Conservation (phyloP, 2,329 filamentous ascomycete species). For the Xylariaceae sp. region DNA sequence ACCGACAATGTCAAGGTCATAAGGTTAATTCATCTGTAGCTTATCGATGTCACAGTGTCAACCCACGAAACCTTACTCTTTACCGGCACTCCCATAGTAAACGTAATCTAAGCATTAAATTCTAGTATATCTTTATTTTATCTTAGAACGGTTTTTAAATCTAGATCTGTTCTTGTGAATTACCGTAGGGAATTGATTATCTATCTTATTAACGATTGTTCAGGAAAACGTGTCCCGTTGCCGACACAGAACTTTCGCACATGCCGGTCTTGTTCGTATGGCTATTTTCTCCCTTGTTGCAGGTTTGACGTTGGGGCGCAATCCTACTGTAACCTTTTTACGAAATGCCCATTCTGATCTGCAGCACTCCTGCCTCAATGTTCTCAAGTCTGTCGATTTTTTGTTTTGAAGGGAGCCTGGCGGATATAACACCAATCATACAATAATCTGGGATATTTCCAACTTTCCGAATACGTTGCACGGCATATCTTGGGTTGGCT, state of each 20-base stretch:
- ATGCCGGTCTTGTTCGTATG: neutral
- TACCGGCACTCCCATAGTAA: neutral
- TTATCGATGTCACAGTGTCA: neutral
- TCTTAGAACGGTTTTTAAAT: neutral
- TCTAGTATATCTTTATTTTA: neutral
- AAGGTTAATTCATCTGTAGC: too few species aligned
- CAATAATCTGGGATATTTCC: too few species aligned
- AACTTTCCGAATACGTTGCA: neutral
- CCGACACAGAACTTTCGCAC: too few species aligned
- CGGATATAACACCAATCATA: too few species aligned
- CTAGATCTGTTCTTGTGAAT: too few species aligned
- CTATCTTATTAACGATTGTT: too few species aligned
- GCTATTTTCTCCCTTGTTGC: neutral
- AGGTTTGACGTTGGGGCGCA: neutral
- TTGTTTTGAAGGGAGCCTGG: too few species aligned
- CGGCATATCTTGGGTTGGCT: neutral
- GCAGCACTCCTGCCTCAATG: neutral
- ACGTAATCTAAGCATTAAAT: neutral
- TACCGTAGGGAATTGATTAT: too few species aligned
- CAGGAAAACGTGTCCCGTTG: too few species aligned
- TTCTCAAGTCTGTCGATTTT: neutral
- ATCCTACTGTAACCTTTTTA: neutral
- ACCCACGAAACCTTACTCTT: neutral
- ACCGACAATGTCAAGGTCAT: neutral
- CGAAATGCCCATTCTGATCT: neutral